Evolutionary conservation across 805 yeast genomes (phyloP), one percentile per base, ranked within the genome.

Genomic region (Ogataea haglerorum): DNA sequence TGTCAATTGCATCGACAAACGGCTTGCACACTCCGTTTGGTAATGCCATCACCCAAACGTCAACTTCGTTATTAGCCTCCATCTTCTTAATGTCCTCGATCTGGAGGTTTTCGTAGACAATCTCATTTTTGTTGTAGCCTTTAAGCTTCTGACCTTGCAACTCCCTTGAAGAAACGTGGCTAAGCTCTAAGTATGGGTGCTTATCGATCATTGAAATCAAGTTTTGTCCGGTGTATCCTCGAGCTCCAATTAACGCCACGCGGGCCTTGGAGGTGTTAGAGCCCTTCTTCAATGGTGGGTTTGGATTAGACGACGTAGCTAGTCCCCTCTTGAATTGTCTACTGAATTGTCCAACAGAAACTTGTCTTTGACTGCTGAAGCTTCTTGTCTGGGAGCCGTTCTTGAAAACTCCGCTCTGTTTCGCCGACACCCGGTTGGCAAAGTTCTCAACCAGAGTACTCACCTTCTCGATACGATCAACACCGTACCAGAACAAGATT

Each of bases 1-100:
- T 71, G 51, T 81, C 86, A 53, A 85, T 85, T 18, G 91, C 88
- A 14, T 81, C 81, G 28, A 85, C 93, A 61, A 85, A 85, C 40
- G 89, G 93, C 60, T 81, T 80, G 60, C 98, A 93, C 27, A 93
- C 96, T 35, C 96, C 97, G 62, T 93, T 93, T 49, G 99, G 99
- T 56, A 93, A 75, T 2, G 99, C 99, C 99, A 95, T 93, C 19
- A 95, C 95, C 99, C 99, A 93, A 38, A 90, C 83, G 57, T 93
- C 99, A 43, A 93, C 86, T 39, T 78, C 85, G 36, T 80, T 78
- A 34, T 78, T 69, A 49, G 80, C 73, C 65, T 91, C 99, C 47
- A 93, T 67, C 49, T 71, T 67, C 57, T 79, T 79, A 50, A 93
- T 83, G 54, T 93, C 98, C 57, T 88, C 96, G 32, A 82, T 75